Evolutionary conservation across 768 basidiomycete genomes (phyloP).

Genomic region (Chlorophyllum brunneum): DNA sequence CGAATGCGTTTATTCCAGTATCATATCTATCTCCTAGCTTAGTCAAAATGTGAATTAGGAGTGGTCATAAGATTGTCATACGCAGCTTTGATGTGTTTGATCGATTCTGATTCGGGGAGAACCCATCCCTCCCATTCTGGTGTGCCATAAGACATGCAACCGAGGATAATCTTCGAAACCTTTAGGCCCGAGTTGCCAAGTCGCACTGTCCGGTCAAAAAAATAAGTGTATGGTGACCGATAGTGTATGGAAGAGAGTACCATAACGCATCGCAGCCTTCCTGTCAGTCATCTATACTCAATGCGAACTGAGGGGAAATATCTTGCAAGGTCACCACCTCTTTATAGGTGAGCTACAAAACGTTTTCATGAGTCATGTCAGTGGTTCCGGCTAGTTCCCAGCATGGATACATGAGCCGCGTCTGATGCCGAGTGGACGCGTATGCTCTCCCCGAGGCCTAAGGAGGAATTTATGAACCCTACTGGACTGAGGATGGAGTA

Average conservation of each 20-base stretch:
- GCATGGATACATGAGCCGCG: too few relatives aligned
- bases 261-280: neutral
- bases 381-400: too few relatives aligned
- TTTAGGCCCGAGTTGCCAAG: constrained; percentile 55
- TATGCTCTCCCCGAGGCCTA: too few relatives aligned
- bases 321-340: too few relatives aligned
- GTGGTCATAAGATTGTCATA: constrained; percentile 17
- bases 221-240: neutral
- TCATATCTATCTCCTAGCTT: constrained; percentile 46
- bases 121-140: constrained; percentile 50
- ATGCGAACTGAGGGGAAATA: too few relatives aligned
- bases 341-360: too few relatives aligned
- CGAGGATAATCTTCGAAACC: constrained; percentile 63
- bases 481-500: too few relatives aligned
- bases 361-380: neutral
- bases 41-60: neutral
- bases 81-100: constrained; percentile 51
- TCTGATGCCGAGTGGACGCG: neutral
- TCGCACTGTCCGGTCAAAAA: constrained; percentile 41
- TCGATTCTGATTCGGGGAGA: constrained; percentile 42
- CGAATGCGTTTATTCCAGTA: constrained; percentile 59
- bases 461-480: too few relatives aligned
- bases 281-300: too few relatives aligned
- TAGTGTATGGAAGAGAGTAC: neutral
- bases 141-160: constrained; percentile 55